Conservation (phyloP, 768 basidiomycete species). For the Pisolithus tinctorius region DNA sequence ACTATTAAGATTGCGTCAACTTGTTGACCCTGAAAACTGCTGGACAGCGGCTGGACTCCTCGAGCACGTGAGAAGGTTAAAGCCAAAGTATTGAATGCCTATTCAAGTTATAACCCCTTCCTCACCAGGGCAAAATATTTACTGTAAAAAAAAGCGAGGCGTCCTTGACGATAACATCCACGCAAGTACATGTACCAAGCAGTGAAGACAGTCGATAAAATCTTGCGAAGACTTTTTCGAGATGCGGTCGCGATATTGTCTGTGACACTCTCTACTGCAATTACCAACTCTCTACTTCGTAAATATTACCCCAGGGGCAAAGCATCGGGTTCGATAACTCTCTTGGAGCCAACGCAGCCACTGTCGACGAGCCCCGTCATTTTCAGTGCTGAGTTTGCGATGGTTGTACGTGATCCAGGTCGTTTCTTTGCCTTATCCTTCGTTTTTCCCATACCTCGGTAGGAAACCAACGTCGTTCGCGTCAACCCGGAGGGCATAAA, state of each 20-base stretch:
- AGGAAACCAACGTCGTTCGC: constrained; percentile 57
- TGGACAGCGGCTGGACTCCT: not conserved
- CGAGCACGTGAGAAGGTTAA: not conserved
- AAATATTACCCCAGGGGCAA: not conserved
- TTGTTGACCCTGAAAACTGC: not conserved
- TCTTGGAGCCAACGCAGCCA: constrained; percentile 5
- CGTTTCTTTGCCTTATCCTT: too few species aligned
- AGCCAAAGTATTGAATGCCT: not conserved
- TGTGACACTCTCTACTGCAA: not conserved
- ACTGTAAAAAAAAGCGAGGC: not conserved
- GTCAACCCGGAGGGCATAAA: constrained; percentile 56
- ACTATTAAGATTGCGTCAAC: too few species aligned
- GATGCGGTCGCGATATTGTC: not conserved
- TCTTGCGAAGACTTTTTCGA: not conserved
- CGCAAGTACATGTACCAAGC: constrained; percentile 1
- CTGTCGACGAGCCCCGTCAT: constrained; percentile 51
- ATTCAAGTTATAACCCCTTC: not conserved
- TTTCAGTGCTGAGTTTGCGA: constrained; percentile 48
- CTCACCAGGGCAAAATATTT: not conserved
- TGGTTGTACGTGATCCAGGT: constrained; percentile 36
- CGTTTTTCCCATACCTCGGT: constrained; percentile 1
- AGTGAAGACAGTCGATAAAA: not conserved
- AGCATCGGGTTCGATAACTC: not conserved
- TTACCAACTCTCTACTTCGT: too few species aligned
- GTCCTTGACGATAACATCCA: too few species aligned